A percentile compares a stretch with the other conserved stretches of the same genome.
These are phyloP conservation scores for Medicago ruthenica DNA, from an alignment of 306 rosid genomes.

Conservation along the genomic window DNA sequence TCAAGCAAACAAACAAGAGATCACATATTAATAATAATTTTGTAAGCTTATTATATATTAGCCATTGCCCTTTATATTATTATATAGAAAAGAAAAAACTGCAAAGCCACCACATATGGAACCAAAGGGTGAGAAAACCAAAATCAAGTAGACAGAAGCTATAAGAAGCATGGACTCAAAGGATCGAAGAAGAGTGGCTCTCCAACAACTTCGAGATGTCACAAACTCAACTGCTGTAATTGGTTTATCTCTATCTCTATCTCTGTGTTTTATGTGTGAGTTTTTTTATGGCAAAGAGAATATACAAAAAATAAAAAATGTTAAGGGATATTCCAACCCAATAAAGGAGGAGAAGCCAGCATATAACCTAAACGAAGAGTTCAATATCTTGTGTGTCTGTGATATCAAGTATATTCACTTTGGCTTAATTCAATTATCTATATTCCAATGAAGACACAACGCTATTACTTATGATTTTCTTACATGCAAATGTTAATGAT, in stretches of 20 bases:
- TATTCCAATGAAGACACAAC: neutral
- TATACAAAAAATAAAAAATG: too few relatives aligned
- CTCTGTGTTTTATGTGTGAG: neutral
- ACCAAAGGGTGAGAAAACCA: slow-evolving; percentile 32
- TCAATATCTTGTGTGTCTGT: neutral
- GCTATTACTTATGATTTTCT: too few relatives aligned
- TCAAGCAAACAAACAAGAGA: slow-evolving; percentile 51
- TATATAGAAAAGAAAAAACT: slow-evolving; percentile 35
- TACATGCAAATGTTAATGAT: too few relatives aligned
- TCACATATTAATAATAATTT: neutral
- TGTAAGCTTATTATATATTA: slow-evolving; percentile 29
- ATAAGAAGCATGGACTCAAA: slow-evolving; percentile 35
- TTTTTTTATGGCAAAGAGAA: too few relatives aligned
- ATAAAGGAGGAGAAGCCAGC: too few relatives aligned
- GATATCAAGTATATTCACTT: too few relatives aligned
- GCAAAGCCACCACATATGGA: slow-evolving; percentile 17
- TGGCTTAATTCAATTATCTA: too few relatives aligned
- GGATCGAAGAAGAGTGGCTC: slow-evolving; percentile 11
- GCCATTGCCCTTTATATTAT: neutral
- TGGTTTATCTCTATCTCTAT: neutral
- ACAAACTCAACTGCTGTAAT: slow-evolving; percentile 79
- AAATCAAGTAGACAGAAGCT: slow-evolving; percentile 25
- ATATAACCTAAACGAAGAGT: too few relatives aligned
- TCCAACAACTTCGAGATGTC: slow-evolving; percentile 65
- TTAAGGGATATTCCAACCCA: too few relatives aligned